Evolutionary conservation across 176 grass and related monocot species (phyloP), one percentile per base, ranked within the genome.

Genomic region (Metroxylon sagu): DNA sequence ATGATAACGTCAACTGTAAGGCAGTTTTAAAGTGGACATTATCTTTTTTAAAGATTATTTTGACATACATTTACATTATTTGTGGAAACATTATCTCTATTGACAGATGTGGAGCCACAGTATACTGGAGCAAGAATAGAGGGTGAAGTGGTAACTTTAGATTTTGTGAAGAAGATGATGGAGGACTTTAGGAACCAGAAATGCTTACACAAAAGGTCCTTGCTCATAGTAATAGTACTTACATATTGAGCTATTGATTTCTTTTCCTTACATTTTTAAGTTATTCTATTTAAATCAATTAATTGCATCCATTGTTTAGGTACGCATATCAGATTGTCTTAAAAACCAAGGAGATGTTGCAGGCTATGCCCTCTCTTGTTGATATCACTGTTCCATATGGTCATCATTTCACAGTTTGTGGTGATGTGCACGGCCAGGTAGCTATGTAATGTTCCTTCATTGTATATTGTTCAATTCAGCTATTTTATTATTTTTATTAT

Each of bases 371-470:
- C 78, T 83, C 93, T 50, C 93, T 98, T 54, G 79, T 98, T 16
- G 84, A 92, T 57, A 84, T 98, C 48, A 57, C 67, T 61, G 76
- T 98, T 67, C 76, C 75, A 28, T 43, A 81, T 35, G 55, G 76
- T 49, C 57, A 57, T 29, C 81, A 79, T 62, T 83, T 98, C 56
- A 92, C 82, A 21, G 81, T 98, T 48, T 98, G 93, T 12, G 84
- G 93, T 66, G 93, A 98, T 84, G 91, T 92, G 23, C 93, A 98
- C 66, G 93, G 87, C 18, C 93, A 92, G 84, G 93, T 92, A 80
- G 71, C 64, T 67, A 16, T 76, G 31, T 21, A 19, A 53, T 10
- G 3, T 43, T 43, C 12, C 35, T 43, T 10, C 35, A 43, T 43
- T 43, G 8, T 43, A 43, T 12, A 43, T 10, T 3, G 35, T 43